Conservation (phyloP, 176 grass and related monocot species). For the Lolium perenne region DNA sequence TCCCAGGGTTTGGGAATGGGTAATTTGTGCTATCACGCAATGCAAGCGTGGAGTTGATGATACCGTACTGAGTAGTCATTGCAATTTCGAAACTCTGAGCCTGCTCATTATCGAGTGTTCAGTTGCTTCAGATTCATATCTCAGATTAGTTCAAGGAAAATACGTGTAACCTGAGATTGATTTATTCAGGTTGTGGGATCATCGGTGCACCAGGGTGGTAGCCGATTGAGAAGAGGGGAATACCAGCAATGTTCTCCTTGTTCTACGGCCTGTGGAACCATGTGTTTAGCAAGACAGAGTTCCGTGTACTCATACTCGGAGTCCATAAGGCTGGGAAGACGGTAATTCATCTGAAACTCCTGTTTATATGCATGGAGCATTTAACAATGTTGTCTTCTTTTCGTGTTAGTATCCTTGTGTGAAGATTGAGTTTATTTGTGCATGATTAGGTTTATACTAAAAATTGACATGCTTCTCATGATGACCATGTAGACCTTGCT, state of each 20-base stretch:
- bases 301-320: constrained; percentile 92
- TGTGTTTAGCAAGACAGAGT: constrained; percentile 97
- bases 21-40: not conserved
- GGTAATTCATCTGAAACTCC: constrained; percentile 58
- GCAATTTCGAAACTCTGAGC: not conserved
- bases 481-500: constrained; percentile 73
- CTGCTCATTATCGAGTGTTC: constrained; percentile 6
- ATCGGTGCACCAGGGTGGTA: not conserved
- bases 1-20: not conserved
- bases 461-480: constrained; percentile 34
- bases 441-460: not conserved
- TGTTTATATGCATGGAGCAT: constrained; percentile 5
- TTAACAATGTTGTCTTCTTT: not conserved
- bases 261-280: constrained; percentile 95
- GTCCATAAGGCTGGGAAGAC: constrained; percentile 97
- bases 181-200: constrained; percentile 32
- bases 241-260: constrained; percentile 87
- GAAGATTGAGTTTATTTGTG: constrained; percentile 8
- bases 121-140: not conserved
- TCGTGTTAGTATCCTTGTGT: not conserved
- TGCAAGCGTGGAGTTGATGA: constrained; percentile 10
- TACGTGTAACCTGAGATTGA: constrained; percentile 15
- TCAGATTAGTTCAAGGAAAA: not conserved
- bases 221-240: constrained; percentile 13
- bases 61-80: constrained; percentile 1